A percentile compares a stretch with the other conserved stretches of the same genome.
phyloP scores from a whole-genome alignment of 345 rosid genomes.

The Pugionium cornutum region DNA sequence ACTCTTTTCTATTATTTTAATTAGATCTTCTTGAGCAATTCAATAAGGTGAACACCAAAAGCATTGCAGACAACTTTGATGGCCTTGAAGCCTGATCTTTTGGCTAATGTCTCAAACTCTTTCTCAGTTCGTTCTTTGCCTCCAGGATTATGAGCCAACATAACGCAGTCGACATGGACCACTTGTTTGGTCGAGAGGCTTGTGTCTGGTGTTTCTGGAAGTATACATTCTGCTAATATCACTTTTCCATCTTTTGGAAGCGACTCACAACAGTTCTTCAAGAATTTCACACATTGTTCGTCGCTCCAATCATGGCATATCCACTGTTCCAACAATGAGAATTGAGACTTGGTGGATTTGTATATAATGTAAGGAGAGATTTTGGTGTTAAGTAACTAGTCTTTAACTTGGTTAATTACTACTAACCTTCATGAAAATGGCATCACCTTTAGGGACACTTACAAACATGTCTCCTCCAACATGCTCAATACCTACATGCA shows the following conservation, averaged over 20 bases:
- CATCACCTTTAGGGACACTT: constrained; percentile 77
- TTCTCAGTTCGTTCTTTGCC: constrained; percentile 88
- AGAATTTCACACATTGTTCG: constrained; percentile 60
- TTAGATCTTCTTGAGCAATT: constrained; percentile 57
- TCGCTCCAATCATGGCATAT: constrained; percentile 97
- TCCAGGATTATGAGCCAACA: constrained; percentile 96
- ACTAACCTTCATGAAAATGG: constrained; percentile 89
- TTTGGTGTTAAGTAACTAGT: too few species aligned
- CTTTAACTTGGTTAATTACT: too few species aligned
- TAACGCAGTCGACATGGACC: constrained; percentile 73
- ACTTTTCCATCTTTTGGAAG: constrained; percentile 80
- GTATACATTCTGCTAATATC: constrained; percentile 70
- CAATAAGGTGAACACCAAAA: constrained; percentile 65
- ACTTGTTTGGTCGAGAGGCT: constrained; percentile 66
- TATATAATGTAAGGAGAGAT: too few species aligned
- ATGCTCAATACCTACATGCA: constrained; percentile 61
- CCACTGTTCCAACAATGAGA: constrained; percentile 54
- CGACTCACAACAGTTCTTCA: constrained; percentile 74
- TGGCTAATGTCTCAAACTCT: constrained; percentile 77
- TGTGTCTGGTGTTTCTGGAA: constrained; percentile 73
- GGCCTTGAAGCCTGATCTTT: constrained; percentile 72
- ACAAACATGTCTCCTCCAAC: constrained; percentile 92
- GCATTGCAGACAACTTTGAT: constrained; percentile 63
- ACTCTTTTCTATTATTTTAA: too few species aligned
- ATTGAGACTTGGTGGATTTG: too few species aligned